phyloP scores from a whole-genome alignment of 1,284 basidiomycete species.

The Marasmius sp. region DNA sequence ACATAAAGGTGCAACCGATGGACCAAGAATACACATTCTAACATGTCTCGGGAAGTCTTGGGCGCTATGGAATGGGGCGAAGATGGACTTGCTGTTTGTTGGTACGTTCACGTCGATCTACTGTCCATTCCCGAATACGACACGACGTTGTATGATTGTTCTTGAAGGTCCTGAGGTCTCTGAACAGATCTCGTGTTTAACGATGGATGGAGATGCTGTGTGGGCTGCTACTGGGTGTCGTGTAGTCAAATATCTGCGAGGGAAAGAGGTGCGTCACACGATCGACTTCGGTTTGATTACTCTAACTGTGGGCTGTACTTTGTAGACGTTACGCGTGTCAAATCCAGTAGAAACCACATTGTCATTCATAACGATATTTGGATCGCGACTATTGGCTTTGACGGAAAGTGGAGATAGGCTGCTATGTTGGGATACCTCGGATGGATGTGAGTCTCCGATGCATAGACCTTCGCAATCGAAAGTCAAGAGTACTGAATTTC shows the following conservation, averaged over 20 bases:
- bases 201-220: slow-evolving; percentile 84
- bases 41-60: slow-evolving; percentile 91
- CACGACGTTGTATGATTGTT: background rate
- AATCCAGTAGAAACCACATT: slow-evolving; percentile 67
- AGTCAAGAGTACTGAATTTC: slow-evolving; percentile 5
- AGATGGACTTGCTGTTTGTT: slow-evolving; percentile 91
- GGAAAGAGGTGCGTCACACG: slow-evolving; percentile 72
- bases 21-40: slow-evolving; percentile 79
- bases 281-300: slow-evolving; percentile 8
- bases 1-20: slow-evolving; percentile 83
- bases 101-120: slow-evolving; percentile 52
- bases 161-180: slow-evolving; percentile 74
- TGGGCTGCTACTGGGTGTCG: slow-evolving; percentile 77
- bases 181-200: slow-evolving; percentile 73
- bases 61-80: slow-evolving; percentile 96
- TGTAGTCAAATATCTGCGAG: slow-evolving; percentile 81
- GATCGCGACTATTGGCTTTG: slow-evolving; percentile 76
- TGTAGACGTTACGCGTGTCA: slow-evolving; percentile 49
- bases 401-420: slow-evolving; percentile 81
- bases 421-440: slow-evolving; percentile 77
- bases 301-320: slow-evolving; percentile 12
- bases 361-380: slow-evolving; percentile 73
- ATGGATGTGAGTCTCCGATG: slow-evolving; percentile 45
- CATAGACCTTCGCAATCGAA: background rate
- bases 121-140: background rate